Conservation (phyloP, 2,329 filamentous ascomycete species). For the Diaporthe citrichinensis region DNA sequence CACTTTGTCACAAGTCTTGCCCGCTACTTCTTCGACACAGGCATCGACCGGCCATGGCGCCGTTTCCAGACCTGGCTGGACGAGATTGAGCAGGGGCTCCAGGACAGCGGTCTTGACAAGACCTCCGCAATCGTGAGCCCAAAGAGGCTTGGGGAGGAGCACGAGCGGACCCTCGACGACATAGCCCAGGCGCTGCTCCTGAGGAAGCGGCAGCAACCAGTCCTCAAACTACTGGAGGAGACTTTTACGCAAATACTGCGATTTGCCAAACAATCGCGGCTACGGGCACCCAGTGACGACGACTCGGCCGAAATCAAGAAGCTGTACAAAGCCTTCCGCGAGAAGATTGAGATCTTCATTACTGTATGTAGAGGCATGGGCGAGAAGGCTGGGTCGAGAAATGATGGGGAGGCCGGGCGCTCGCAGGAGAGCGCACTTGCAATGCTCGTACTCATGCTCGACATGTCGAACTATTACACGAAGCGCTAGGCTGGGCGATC, state of each 20-base stretch:
- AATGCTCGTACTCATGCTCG: conserved; percentile 77
- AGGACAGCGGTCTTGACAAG: conserved; percentile 51
- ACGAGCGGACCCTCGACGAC: conserved; percentile 80
- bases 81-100: conserved; percentile 64
- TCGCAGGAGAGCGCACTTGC: conserved; percentile 73
- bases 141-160: conserved; percentile 75
- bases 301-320: conserved; percentile 51
- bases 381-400: conserved; percentile 69
- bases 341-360: conserved; percentile 81
- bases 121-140: conserved; percentile 63
- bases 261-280: conserved; percentile 71
- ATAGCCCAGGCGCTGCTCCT: conserved; percentile 83
- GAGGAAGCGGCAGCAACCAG: conserved; percentile 80
- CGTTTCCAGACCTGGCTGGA: conserved; percentile 77
- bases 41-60: conserved; percentile 80
- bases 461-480: conserved; percentile 78
- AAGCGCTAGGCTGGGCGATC: conserved; percentile 33
- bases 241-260: conserved; percentile 80
- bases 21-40: conserved; percentile 85
- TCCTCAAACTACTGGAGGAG: conserved; percentile 80
- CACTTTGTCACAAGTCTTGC: conserved; percentile 83
- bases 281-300: conserved; percentile 56
- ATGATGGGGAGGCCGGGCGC: conserved; percentile 43
- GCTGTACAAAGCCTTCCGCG: conserved; percentile 77
- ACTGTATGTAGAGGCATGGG: conserved; percentile 77